Percentiles rank a stretch among this genome's conserved stretches.
phyloP scores from a whole-genome alignment of 495 filamentous ascomycete genomes.

The Lepidopterella palustris region DNA sequence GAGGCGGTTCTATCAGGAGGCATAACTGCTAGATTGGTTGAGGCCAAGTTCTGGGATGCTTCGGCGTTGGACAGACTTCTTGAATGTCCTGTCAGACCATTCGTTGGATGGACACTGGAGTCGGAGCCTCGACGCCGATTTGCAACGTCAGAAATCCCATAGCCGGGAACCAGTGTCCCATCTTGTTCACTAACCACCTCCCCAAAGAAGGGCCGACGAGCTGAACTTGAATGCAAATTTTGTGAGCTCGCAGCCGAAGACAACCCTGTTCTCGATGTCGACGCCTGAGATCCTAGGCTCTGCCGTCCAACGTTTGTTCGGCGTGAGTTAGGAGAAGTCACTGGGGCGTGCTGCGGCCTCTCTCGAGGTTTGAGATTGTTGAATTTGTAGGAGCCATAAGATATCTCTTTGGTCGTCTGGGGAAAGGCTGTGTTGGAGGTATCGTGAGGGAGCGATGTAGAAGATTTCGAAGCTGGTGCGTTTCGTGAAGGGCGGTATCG shows the following conservation, averaged over 20 bases:
- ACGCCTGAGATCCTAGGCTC: slow-evolving; percentile 6
- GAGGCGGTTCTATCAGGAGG: background rate
- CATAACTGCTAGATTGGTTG: background rate
- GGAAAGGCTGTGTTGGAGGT: slow-evolving; percentile 14
- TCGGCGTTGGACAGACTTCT: slow-evolving; percentile 3
- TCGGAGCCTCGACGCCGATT: slow-evolving; percentile 7
- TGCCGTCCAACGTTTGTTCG: slow-evolving; percentile 4
- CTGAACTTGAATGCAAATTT: slow-evolving; percentile 3
- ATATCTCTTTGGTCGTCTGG: slow-evolving; percentile 15
- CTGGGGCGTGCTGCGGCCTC: slow-evolving; percentile 24
- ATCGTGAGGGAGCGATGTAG: background rate
- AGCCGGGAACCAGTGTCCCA: slow-evolving; percentile 15
- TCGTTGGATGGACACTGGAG: background rate
- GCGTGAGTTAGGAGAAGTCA: slow-evolving; percentile 9
- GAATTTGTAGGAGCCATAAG: slow-evolving; percentile 27
- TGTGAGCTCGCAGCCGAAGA: slow-evolving; percentile 6
- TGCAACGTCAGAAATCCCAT: slow-evolving; percentile 15
- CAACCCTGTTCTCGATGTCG: slow-evolving; percentile 9
- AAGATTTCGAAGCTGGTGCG: slow-evolving; percentile 6
- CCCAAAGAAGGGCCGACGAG: slow-evolving; percentile 24
- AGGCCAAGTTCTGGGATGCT: background rate
- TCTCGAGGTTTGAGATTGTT: slow-evolving; percentile 27
- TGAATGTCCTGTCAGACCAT: background rate
- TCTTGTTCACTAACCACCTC: slow-evolving; percentile 24
- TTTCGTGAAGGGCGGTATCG: slow-evolving; percentile 13